Base-by-base conservation (phyloP, 495 filamentous ascomycete genomes). In the Penicillium malachiteum region DNA sequence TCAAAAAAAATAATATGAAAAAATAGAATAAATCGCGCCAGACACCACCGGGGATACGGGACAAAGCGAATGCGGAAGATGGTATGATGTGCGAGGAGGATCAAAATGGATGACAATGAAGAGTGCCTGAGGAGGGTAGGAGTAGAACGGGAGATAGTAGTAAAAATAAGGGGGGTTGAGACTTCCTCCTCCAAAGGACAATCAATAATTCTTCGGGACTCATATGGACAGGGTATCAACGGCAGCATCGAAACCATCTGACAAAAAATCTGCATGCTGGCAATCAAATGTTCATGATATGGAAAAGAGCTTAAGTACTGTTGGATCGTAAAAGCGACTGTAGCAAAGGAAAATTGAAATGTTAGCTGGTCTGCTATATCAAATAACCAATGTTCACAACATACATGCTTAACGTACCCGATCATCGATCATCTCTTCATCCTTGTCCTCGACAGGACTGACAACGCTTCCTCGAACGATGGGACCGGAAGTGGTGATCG, bases 391-490 rank as follows among this genome's bases (percentile, higher is more conserved):
- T 33, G 12, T 48, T 54, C 34, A 31, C 32, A 55, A 55, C 54
- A 57, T 58, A 65, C 57, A 55, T 54, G 54, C 56, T 62, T 33
- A 62, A 81, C 84, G 77, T 81, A 90, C 87, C 78, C 86, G 81
- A 63, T 86, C 85, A 68, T 91, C 71, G 39, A 87, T 82, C 78
- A 92, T 85, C 33, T 83, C 81, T 64, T 81, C 78, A 52, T 85
- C 83, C 54, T 79, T 78, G 48, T 85, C 78, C 34, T 86, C 69
- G 38, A 74, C 73, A 10, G 87, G 86, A 71, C 86, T 91, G 14
- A 84, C 83, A 18, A 80, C 66, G 50, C 73, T 81, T 13, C 76
- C 78, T 8, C 72, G 62, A 40, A 60, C 70, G 50, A 84, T 71
- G 30, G 81, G 71, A 17, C 82, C 84, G n/a, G 81, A 78, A 50